phyloP scores from a whole-genome alignment of 73 alveolate species.

The Stentor coeruleus region DNA sequence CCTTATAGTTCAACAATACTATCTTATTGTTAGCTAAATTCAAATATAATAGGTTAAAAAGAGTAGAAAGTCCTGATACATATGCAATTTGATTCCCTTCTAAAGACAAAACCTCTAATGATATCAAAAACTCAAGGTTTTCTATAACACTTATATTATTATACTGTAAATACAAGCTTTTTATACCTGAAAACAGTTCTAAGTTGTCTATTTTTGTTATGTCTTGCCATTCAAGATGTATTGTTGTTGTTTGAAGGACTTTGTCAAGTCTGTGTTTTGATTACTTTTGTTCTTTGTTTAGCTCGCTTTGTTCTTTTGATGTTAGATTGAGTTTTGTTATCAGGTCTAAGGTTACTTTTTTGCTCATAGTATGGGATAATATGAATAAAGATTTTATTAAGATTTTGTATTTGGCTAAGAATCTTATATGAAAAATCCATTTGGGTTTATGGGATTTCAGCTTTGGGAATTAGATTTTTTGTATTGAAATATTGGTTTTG shows the following conservation, averaged over 20 bases:
- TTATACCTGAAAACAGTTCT: conserved; percentile 7
- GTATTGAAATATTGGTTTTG: no score
- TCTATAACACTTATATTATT: not conserved
- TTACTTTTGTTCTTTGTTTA: conserved; percentile 11
- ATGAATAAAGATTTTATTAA: no score
- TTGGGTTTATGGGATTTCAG: no score
- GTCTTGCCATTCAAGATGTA: conserved; percentile 16
- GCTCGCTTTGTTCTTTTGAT: not conserved
- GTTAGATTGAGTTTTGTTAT: not conserved
- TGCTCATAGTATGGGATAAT: no score
- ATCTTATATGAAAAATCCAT: no score
- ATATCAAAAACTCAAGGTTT: not conserved
- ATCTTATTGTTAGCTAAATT: conserved; percentile 10
- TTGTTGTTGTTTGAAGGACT: not conserved
- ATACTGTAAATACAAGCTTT: not conserved
- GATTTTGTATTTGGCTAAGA: no score
- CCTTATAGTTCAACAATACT: not conserved
- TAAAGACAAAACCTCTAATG: not conserved
- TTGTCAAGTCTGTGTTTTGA: not conserved
- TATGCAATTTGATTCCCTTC: not conserved
- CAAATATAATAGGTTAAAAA: not conserved
- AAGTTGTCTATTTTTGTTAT: not conserved
- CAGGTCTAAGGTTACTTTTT: not conserved
- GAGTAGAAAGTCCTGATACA: not conserved
- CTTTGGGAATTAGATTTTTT: no score